Base-by-base conservation (phyloP, 2,329 filamentous ascomycete species). In the Talaromyces sp. region DNA sequence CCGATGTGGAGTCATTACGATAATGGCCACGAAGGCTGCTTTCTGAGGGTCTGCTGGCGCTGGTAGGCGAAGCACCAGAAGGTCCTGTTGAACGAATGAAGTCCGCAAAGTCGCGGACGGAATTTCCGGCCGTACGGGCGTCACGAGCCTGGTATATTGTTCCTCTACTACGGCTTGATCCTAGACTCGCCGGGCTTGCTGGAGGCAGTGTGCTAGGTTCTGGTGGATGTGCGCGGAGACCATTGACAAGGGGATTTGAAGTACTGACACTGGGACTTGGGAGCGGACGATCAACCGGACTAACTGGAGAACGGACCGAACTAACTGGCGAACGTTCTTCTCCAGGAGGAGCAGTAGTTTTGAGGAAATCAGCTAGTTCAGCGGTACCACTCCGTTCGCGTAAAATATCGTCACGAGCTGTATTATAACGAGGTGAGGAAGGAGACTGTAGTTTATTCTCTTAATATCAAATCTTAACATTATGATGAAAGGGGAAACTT, bases 101-200 rank as follows among this genome's bases (percentile, higher is more conserved):
- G 61, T 95, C 89, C 24, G 91, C 90, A 76, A 97, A 91, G 68
- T 96, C 92, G 52, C 86, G 82, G 9, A 88, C 85, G 0, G 91
- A 91, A 63, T 92, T 89, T 5, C 82, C 80, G 10, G 85, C 81
- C 9, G 89, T 80, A 63, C 88, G 84, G 1, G 91, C 87, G 65
- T 96, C 92, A 64, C 92, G 84, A 26, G 91, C 85, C 66, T 78
- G 74, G 27, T 70, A 69, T 21, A 66, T 57, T 21, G 62, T 65
- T 41, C 67, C 60, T 65, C 67, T 71, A 10, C 53, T 53, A 31
- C 60, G 52, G 54, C 46, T 52, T 6, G 59, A 58, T 32, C 41
- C 32, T 43, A 41, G 31, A 52, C 59, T 61, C 21, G 50, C 52
- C 11, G 55, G 56, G 11, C 59, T 58, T 50, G 52, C 56, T 32